Conservation (phyloP, 805 yeast genomes). For the Wickerhamomyces queroliae region DNA sequence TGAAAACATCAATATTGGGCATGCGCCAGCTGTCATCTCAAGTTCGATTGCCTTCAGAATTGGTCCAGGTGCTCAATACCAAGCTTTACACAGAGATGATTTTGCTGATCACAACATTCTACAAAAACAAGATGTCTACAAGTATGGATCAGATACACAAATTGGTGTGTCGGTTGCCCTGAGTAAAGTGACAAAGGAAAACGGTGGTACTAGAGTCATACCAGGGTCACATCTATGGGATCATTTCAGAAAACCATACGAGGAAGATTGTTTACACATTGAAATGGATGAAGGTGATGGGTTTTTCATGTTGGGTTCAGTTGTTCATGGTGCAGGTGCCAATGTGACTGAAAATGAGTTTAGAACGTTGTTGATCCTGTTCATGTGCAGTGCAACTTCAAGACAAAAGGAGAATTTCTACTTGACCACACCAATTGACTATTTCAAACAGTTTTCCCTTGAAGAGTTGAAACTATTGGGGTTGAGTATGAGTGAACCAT, state of each 20-base stretch:
- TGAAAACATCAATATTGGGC: constrained; percentile 15
- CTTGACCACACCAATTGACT: constrained; percentile 19
- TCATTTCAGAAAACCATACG: constrained; percentile 19
- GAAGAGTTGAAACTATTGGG: constrained; percentile 5
- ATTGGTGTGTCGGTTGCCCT: constrained; percentile 19
- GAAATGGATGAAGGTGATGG: constrained; percentile 28
- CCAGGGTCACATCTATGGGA: constrained; percentile 32
- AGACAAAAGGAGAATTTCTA: constrained; percentile 27
- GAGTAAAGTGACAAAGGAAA: constrained; percentile 14
- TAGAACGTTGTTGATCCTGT: constrained; percentile 21
- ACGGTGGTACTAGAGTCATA: constrained; percentile 27
- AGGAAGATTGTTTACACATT: constrained; percentile 17
- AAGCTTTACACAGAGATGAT: constrained; percentile 23
- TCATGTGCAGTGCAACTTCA: constrained; percentile 23
- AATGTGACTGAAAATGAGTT: constrained; percentile 22
- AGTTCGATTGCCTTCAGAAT: constrained; percentile 18
- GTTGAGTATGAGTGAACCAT: constrained; percentile 6
- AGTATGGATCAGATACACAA: constrained; percentile 17
- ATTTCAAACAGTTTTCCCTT: constrained; percentile 9
- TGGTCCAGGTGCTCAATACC: constrained; percentile 23
- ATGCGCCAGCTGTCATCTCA: constrained; percentile 16
- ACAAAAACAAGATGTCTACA: constrained; percentile 10
- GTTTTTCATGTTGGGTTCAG: constrained; percentile 25
- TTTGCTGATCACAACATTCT: constrained; percentile 19
- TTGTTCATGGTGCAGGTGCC: constrained; percentile 26